A percentile compares a stretch with the other conserved stretches of the same genome.
These are phyloP conservation scores for Dalechampia spathulata DNA, from an alignment of 441 rosid species.

Conservation along the genomic window DNA sequence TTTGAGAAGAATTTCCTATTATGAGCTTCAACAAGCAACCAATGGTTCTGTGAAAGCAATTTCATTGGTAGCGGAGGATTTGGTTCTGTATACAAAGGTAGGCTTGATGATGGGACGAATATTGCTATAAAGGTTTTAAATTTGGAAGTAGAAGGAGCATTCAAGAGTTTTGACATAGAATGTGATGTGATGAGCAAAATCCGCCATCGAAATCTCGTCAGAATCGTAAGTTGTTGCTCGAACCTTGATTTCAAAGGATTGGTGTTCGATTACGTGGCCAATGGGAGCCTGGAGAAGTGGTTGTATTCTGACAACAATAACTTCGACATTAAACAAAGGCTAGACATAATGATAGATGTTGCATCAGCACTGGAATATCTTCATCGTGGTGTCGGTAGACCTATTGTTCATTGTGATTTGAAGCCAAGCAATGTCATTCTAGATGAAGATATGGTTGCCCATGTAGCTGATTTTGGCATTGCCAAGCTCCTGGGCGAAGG, in stretches of 20 bases:
- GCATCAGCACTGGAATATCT: constrained; percentile 16
- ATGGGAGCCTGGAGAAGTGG: constrained; percentile 16
- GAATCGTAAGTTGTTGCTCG: constrained; percentile 1
- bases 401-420: constrained; percentile 14
- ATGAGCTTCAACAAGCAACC: constrained; percentile 7
- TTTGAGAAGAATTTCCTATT: constrained; percentile 7
- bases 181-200: background rate
- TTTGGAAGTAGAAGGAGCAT: constrained; percentile 1
- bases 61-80: constrained; percentile 13
- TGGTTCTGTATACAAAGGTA: constrained; percentile 13
- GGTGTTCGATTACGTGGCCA: constrained; percentile 14
- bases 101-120: background rate
- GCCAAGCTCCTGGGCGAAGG: constrained; percentile 7
- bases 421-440: constrained; percentile 12
- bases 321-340: constrained; percentile 2
- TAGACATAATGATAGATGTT: constrained; percentile 10
- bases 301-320: constrained; percentile 6
- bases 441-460: constrained; percentile 11
- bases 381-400: background rate
- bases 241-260: constrained; percentile 12
- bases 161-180: constrained; percentile 11
- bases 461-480: constrained; percentile 12
- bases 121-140: constrained; percentile 17
- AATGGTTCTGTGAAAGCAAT: constrained; percentile 4
- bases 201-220: constrained; percentile 14